Evolutionary conservation across 371 early-diverging fungal species (phyloP), one percentile per base, ranked within the genome.

Genomic region (Mucor saturninus): DNA sequence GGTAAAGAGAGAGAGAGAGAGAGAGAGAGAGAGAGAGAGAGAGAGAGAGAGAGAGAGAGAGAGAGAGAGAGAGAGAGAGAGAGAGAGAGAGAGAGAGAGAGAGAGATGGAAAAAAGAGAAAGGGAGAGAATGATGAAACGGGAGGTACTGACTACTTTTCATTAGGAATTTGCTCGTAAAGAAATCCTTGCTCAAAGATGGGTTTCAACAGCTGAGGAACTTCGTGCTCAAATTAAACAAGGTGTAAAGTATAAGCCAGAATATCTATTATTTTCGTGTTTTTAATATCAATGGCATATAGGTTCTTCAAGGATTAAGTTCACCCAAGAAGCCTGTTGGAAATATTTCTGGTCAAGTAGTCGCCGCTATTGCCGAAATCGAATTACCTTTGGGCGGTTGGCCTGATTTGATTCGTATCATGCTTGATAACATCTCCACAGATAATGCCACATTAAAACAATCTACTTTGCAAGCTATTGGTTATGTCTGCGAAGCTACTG

Each of bases 321-420:
- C 94, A 2, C 75, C 84, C 38, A 86, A 87, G 57, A 69, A 78
- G 37, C 69, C 75, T 42, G 91, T 89, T 46, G 89, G 90, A n/a
- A 85, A 79, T 59, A 86, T 86, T 30, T 88, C 94, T 21, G 93
- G 92, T 7, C 92, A 92, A 77, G 85, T 89, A 45, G 83, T 95
- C 62, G 89, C 96, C 39, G 94, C 96, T 45, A 92, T 98, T 71
- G 94, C 95, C 10, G 90, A 87, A 53, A 91, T 96, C 43, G 98
- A 98, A 70, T 79, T 98, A 56, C 96, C 96, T 35, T 69, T 74
- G 29, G 79, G 85, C 10, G 83, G 88, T 65, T 97, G 98, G 97
- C 82, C 80, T 35, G 94, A 96, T 54, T 75, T 96, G 56, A 94
- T 98, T 70, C 76, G 71, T 31, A 73, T 77, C 35, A 82, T 97